phyloP scores from a whole-genome alignment of 345 rosid species.

The Firmiana major region DNA sequence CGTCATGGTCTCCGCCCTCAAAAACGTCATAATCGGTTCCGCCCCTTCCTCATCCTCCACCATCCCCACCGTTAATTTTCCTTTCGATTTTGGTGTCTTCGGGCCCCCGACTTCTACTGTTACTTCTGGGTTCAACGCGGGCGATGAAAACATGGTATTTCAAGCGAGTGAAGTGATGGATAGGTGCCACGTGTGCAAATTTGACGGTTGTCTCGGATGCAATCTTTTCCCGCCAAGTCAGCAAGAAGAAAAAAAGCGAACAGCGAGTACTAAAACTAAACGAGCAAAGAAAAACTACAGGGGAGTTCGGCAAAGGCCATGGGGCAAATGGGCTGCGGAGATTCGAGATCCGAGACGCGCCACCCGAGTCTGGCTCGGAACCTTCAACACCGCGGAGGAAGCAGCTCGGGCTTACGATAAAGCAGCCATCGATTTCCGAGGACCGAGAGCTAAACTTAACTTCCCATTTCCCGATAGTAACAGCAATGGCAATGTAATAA shows the following conservation, averaged over 20 bases:
- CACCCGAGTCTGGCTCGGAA: constrained; percentile 84
- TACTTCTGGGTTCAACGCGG: background rate
- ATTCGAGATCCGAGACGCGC: constrained; percentile 84
- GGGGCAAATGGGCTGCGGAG: constrained; percentile 98
- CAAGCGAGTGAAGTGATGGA: constrained; percentile 33
- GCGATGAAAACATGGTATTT: background rate
- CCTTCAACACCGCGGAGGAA: constrained; percentile 28
- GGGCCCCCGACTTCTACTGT: background rate
- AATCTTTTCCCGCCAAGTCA: constrained; percentile 61
- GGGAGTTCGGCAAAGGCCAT: constrained; percentile 95
- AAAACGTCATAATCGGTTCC: constrained; percentile 27
- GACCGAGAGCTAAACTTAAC: constrained; percentile 62
- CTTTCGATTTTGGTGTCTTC: constrained; percentile 9
- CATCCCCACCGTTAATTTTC: background rate
- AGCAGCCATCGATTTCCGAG: constrained; percentile 66
- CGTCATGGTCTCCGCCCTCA: constrained; percentile 51
- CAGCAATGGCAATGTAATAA: background rate
- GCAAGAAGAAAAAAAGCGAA: constrained; percentile 3
- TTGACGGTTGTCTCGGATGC: constrained; percentile 77
- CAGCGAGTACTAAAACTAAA: constrained; percentile 13
- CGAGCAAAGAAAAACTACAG: constrained; percentile 68
- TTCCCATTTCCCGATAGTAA: constrained; percentile 51
- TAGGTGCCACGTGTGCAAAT: constrained; percentile 57
- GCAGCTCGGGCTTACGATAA: constrained; percentile 28
- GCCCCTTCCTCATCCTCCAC: background rate